Conservation (phyloP, 129 eudicot species). For the Heracleum sosnowskyi region DNA sequence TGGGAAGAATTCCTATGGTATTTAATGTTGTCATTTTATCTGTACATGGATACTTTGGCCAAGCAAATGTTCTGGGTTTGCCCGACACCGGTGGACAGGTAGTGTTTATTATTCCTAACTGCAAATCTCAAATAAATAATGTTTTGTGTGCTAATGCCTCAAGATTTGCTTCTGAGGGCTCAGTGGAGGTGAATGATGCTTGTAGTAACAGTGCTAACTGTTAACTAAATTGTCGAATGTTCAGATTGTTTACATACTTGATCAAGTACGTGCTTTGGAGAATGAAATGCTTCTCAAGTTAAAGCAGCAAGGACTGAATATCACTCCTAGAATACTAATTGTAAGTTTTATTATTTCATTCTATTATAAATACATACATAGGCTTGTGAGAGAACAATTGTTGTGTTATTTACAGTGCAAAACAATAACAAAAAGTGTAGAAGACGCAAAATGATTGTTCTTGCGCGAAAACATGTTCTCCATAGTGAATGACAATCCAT, state of each 20-base stretch:
- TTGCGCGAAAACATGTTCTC: not conserved
- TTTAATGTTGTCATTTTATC: slow-evolving; percentile 92
- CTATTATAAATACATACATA: not conserved
- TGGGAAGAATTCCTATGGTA: slow-evolving; percentile 88
- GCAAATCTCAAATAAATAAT: not conserved
- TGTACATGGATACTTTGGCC: slow-evolving; percentile 90
- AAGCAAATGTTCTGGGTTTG: slow-evolving; percentile 94
- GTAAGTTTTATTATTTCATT: slow-evolving; percentile 27
- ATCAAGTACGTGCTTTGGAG: slow-evolving; percentile 97
- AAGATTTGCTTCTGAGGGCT: not conserved
- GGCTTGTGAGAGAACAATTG: not conserved
- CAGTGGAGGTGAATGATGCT: not conserved
- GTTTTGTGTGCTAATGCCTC: too few relatives aligned
- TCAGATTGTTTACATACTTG: slow-evolving; percentile 92
- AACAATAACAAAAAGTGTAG: not conserved
- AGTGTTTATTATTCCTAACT: slow-evolving; percentile 9
- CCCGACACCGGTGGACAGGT: slow-evolving; percentile 99
- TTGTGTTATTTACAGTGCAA: not conserved
- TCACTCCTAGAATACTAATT: slow-evolving; percentile 77
- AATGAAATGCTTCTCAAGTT: slow-evolving; percentile 70
- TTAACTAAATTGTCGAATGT: slow-evolving; percentile 10
- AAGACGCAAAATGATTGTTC: not conserved
- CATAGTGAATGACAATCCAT: not conserved
- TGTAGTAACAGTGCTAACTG: not conserved
- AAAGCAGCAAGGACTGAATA: slow-evolving; percentile 74